Base-by-base conservation (phyloP, 2,329 filamentous ascomycete genomes). In the Xylaria digitata region DNA sequence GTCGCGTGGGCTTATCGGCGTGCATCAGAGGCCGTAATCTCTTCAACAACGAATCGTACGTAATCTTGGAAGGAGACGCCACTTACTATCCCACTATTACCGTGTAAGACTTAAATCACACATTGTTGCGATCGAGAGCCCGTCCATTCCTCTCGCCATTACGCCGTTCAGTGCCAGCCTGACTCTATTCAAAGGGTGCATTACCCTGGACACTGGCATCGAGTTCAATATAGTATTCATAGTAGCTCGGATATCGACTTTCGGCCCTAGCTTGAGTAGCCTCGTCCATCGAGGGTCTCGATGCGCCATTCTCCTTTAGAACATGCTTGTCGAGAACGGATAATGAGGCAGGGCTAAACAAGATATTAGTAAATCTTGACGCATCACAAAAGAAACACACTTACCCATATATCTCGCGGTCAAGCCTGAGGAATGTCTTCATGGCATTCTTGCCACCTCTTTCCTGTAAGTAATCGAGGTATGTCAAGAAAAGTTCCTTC, bases 401-500 rank as follows among this genome's bases (percentile, higher is more conserved):
- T 79, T 82, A 90, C 89, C 96, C 96, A 78, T 96, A 96, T 66
- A 97, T 87, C 78, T 97, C 92, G 49, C 90, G 87, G 77, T 99
- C 95, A 42, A 98, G 83, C 66, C 86, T 82, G 76, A 97, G 84
- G 78, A 94, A 97, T 73, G 94, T 91, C 80, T 94, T 93, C 82
- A 96, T 95, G 1, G 93, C 88, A 37, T 94, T 88, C 77, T 94
- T 92, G 67, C 88, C 90, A 15, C 95, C 94, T 61, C 92, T 86
- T 73, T 96, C 90, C 70, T 97, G 88, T 42, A 99, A 84, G 75
- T 96, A 97, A 13, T 86, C 83, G 83, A 97, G 89, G 79, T 98
- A 99, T 62, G 86, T 82, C 68, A 92, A 86, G 46, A 90, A 89
- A 5, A 99, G 81, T 50, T 94, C 91, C 77, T 90, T 92, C 79